Conservation (phyloP, 2,329 filamentous ascomycete genomes). For the Calonectria leucothoes region DNA sequence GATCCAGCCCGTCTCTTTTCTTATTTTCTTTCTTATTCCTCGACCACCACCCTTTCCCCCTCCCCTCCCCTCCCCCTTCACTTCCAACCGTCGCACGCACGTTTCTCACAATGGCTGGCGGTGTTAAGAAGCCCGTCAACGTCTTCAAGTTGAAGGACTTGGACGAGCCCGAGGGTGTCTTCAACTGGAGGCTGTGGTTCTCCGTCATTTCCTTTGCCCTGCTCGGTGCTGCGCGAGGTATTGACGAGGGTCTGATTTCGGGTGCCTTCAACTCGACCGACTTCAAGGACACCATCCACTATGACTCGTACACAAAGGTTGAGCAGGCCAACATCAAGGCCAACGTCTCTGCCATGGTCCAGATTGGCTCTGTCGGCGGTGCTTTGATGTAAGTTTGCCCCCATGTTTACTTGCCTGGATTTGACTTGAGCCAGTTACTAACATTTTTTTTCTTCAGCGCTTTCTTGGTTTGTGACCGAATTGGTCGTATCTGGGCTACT, state of each 20-base stretch:
- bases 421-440: background rate
- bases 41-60: background rate
- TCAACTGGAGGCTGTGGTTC: slow-evolving; percentile 85
- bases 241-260: slow-evolving; percentile 85
- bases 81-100: background rate
- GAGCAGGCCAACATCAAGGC: slow-evolving; percentile 76
- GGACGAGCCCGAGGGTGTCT: slow-evolving; percentile 75
- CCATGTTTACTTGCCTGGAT: background rate
- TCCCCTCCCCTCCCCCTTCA: background rate
- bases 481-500: slow-evolving; percentile 73
- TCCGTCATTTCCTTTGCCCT: slow-evolving; percentile 80
- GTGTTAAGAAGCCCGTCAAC: slow-evolving; percentile 67
- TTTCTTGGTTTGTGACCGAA: slow-evolving; percentile 68
- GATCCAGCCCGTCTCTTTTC: background rate
- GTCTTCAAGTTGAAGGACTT: slow-evolving; percentile 74
- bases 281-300: slow-evolving; percentile 71
- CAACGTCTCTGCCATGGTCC: slow-evolving; percentile 86
- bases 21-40: background rate
- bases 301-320: slow-evolving; percentile 61
- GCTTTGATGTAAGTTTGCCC: slow-evolving; percentile 63
- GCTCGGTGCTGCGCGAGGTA: slow-evolving; percentile 80
- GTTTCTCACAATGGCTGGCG: slow-evolving; percentile 57
- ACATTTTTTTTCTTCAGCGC: slow-evolving; percentile 53
- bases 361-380: slow-evolving; percentile 80
- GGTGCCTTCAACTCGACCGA: slow-evolving; percentile 76